A percentile compares a stretch with the other conserved stretches of the same genome.
These are phyloP conservation scores for Perilla frutescens DNA, from an alignment of 257 asterid genomes.

Conservation along the genomic window DNA sequence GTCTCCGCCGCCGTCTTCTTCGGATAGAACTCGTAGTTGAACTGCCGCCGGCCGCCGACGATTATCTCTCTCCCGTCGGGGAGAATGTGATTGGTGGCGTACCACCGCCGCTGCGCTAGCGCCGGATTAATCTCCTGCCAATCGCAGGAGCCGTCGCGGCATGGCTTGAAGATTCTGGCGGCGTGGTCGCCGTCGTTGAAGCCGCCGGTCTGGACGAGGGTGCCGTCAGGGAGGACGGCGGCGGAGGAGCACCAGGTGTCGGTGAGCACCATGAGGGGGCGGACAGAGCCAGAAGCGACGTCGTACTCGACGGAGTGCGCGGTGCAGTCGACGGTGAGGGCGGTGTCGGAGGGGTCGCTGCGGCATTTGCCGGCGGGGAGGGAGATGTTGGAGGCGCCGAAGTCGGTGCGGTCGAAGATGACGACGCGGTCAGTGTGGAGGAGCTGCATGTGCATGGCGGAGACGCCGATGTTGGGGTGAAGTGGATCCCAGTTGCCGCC, in stretches of 20 bases:
- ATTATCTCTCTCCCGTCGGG: conserved; percentile 50
- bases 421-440: conserved; percentile 33
- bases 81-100: conserved; percentile 50
- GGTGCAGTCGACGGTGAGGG: conserved; percentile 48
- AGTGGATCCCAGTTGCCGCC: conserved; percentile 31
- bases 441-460: conserved; percentile 45
- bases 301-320: conserved; percentile 70
- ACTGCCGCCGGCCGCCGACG: conserved; percentile 53
- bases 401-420: conserved; percentile 34
- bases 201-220: conserved; percentile 62
- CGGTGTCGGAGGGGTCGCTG: conserved; percentile 31
- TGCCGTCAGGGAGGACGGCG: conserved; percentile 55
- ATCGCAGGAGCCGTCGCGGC: conserved; percentile 45
- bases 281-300: conserved; percentile 48
- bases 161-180: conserved; percentile 44
- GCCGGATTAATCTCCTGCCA: conserved; percentile 50
- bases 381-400: conserved; percentile 50
- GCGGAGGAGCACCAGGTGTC: conserved; percentile 76
- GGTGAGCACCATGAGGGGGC: conserved; percentile 59
- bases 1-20: conserved; percentile 16
- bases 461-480: conserved; percentile 22
- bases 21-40: conserved; percentile 53
- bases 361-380: conserved; percentile 50
- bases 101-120: conserved; percentile 48
- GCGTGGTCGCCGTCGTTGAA: conserved; percentile 50